Evolutionary conservation across 441 rosid genomes (phyloP).

Genomic region (Breynia disticha): DNA sequence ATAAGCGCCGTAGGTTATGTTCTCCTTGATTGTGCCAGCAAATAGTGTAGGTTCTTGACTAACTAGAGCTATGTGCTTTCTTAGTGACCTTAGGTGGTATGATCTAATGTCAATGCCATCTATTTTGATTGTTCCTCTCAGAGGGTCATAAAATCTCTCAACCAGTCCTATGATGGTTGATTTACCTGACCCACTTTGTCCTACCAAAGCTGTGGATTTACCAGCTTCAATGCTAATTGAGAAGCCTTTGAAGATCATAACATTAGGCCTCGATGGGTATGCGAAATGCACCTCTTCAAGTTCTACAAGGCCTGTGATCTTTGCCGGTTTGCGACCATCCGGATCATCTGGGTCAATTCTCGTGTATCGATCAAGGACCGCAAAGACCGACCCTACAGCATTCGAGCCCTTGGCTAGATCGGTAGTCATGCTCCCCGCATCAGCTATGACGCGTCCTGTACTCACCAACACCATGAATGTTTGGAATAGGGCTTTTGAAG

Average conservation of each 20-base stretch:
- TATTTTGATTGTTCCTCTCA: slow-evolving; percentile 27
- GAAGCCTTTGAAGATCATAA: slow-evolving; percentile 39
- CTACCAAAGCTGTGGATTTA: slow-evolving; percentile 61
- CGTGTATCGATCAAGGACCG: slow-evolving; percentile 49
- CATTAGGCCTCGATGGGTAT: slow-evolving; percentile 61
- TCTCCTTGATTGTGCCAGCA: slow-evolving; percentile 42
- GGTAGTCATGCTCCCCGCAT: slow-evolving; percentile 74
- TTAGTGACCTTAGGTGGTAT: slow-evolving; percentile 29
- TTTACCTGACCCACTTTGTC: slow-evolving; percentile 49
- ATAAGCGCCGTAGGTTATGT: slow-evolving; percentile 30
- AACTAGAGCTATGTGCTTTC: slow-evolving; percentile 42
- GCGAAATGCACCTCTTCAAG: slow-evolving; percentile 45
- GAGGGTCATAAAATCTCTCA: slow-evolving; percentile 45
- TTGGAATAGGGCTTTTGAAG: slow-evolving; percentile 40
- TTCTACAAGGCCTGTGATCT: slow-evolving; percentile 39
- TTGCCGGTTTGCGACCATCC: slow-evolving; percentile 26
- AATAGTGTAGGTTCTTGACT: slow-evolving; percentile 54
- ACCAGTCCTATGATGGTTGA: slow-evolving; percentile 36
- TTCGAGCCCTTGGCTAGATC: slow-evolving; percentile 56
- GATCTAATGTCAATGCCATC: slow-evolving; percentile 32
- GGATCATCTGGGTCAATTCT: slow-evolving; percentile 47
- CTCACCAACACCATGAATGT: slow-evolving; percentile 59
- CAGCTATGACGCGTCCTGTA: slow-evolving; percentile 63
- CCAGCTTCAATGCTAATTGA: slow-evolving; percentile 46
- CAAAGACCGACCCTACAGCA: slow-evolving; percentile 49